Percentiles rank a stretch among this genome's conserved stretches.
Evolutionary conservation across 306 rosid genomes (phyloP).

Genomic region (Nissolia schottii): DNA sequence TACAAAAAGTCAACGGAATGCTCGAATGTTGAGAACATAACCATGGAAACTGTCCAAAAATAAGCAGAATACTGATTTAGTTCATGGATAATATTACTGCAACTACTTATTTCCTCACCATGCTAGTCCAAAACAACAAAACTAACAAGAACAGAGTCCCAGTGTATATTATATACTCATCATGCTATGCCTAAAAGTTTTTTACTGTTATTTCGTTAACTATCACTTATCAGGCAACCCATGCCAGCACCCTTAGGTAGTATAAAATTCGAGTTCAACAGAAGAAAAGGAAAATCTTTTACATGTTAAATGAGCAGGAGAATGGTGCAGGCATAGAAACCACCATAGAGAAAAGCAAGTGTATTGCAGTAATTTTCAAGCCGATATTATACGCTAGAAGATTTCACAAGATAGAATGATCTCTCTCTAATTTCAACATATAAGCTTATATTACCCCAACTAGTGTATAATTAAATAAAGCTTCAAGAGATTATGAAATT

Average conservation of each 20-base stretch:
- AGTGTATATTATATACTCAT: not conserved
- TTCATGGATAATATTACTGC: constrained; percentile 19
- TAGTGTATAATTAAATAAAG: not conserved
- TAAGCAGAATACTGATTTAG: constrained; percentile 16
- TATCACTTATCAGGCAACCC: not conserved
- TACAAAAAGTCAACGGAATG: constrained; percentile 55
- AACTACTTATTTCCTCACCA: constrained; percentile 2
- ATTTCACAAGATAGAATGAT: not conserved
- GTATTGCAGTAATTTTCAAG: not conserved
- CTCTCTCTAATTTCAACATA: not conserved
- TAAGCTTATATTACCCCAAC: not conserved
- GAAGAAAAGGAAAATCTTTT: not conserved
- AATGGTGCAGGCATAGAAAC: not conserved
- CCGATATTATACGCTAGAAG: not conserved
- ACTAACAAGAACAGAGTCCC: constrained; percentile 4
- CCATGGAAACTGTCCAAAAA: constrained; percentile 48
- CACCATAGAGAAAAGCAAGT: not conserved
- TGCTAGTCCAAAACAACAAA: constrained; percentile 3
- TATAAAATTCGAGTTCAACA: constrained; percentile 1
- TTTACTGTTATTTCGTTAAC: not conserved
- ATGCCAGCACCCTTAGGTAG: not conserved
- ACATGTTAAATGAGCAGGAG: not conserved
- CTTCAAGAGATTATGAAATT: constrained; percentile 35
- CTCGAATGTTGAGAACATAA: constrained; percentile 63
- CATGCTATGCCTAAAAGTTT: not conserved